These are phyloP conservation scores for Colletotrichum lindemuthianum DNA, from an alignment of 2,329 filamentous ascomycete genomes.

Conservation along the genomic window DNA sequence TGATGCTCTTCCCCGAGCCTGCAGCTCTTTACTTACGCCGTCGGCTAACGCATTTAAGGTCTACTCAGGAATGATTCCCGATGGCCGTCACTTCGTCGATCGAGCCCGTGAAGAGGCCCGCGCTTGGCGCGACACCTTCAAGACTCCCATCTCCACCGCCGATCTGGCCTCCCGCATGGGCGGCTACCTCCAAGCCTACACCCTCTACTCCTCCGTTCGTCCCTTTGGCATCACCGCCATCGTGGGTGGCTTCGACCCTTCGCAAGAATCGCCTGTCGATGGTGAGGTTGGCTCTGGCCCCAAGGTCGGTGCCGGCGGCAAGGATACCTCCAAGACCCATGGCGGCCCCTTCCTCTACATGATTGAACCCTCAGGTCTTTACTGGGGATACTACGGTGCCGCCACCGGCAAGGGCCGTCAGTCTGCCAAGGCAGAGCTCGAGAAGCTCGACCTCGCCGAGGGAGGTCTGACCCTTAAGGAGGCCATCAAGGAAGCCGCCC, in stretches of 20 bases:
- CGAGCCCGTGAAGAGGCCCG: slow-evolving; percentile 93
- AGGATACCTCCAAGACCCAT: slow-evolving; percentile 76
- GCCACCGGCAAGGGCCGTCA: slow-evolving; percentile 97
- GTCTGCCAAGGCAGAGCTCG: slow-evolving; percentile 95
- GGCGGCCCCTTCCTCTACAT: slow-evolving; percentile 97
- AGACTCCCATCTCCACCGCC: slow-evolving; percentile 88
- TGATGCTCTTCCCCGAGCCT: slow-evolving; percentile 6
- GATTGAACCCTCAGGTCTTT: slow-evolving; percentile 96
- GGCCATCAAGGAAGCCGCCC: slow-evolving; percentile 93
- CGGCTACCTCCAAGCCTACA: slow-evolving; percentile 96
- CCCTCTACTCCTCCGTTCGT: slow-evolving; percentile 94
- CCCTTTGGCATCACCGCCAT: slow-evolving; percentile 98
- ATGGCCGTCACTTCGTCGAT: slow-evolving; percentile 94
- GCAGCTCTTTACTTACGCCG: background rate
- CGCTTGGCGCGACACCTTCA: slow-evolving; percentile 92
- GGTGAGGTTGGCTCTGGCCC: slow-evolving; percentile 90
- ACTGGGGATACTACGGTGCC: slow-evolving; percentile 99
- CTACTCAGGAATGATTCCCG: slow-evolving; percentile 92
- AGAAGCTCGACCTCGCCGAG: slow-evolving; percentile 91
- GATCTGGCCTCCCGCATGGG: slow-evolving; percentile 94
- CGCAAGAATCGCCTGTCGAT: slow-evolving; percentile 85
- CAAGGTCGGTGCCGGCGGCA: slow-evolving; percentile 82
- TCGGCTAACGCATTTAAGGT: slow-evolving; percentile 65
- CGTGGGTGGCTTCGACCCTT: slow-evolving; percentile 91
- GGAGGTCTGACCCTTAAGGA: slow-evolving; percentile 82